Evolutionary conservation across 306 rosid species (phyloP).

Genomic region (Pyrus pyrifolia): DNA sequence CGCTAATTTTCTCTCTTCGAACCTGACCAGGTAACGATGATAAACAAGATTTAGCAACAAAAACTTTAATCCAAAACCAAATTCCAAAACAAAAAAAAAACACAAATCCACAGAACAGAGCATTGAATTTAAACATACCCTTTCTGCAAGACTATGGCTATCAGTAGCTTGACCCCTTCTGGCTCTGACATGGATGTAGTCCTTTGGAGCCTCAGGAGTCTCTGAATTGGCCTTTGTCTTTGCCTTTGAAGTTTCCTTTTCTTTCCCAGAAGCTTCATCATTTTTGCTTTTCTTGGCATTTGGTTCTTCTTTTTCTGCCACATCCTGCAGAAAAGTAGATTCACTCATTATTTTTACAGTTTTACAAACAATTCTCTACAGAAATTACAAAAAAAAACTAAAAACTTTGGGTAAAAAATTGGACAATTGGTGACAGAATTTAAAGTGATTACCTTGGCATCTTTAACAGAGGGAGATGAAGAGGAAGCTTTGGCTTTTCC

Average conservation of each 20-base stretch:
- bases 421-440: neutral
- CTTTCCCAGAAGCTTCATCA: constrained; percentile 32
- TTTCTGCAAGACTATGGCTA: constrained; percentile 93
- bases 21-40: constrained; percentile 38
- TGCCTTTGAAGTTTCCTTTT: constrained; percentile 28
- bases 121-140: constrained; percentile 36
- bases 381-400: neutral
- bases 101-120: neutral
- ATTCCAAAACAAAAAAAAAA: neutral
- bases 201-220: constrained; percentile 69
- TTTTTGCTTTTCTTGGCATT: constrained; percentile 39
- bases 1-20: constrained; percentile 88
- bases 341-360: neutral
- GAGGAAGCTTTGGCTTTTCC: constrained; percentile 39
- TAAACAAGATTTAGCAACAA: neutral
- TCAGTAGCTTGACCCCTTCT: constrained; percentile 97
- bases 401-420: neutral
- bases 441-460: constrained; percentile 23
- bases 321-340: constrained; percentile 14
- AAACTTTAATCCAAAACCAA: neutral
- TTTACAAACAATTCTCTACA: neutral
- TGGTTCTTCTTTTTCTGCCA: constrained; percentile 23
- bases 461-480: constrained; percentile 23
- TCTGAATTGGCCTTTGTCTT: constrained; percentile 38
- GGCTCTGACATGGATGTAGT: constrained; percentile 89